Evolutionary conservation across 805 yeast genomes (phyloP).

Genomic region (Starmerella ratchasimensis): DNA sequence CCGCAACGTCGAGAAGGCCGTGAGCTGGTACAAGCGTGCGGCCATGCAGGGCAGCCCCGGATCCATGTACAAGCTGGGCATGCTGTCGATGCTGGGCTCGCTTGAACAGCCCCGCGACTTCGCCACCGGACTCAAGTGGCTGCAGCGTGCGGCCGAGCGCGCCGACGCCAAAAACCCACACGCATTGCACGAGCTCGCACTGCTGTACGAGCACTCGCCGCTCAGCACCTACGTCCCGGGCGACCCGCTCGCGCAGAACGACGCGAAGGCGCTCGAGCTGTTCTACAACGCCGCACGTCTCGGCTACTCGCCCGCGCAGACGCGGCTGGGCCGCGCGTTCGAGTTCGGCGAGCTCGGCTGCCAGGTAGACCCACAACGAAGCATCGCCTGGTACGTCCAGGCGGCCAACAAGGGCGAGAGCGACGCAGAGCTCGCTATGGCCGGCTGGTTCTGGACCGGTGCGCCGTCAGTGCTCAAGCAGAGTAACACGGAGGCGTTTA

Average conservation of each 20-base stretch:
- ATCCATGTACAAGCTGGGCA: conserved; percentile 64
- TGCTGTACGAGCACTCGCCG: conserved; percentile 36
- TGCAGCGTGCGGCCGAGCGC: conserved; percentile 34
- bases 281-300: conserved; percentile 39
- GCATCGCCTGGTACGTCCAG: conserved; percentile 61
- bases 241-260: conserved; percentile 22
- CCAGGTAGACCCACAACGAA: conserved; percentile 39
- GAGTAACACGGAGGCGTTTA: conserved; percentile 53
- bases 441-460: conserved; percentile 64
- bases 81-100: conserved; percentile 42
- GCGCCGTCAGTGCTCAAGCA: conserved; percentile 46
- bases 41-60: conserved; percentile 49
- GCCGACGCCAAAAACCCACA: conserved; percentile 38
- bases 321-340: conserved; percentile 55
- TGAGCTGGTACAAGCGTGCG: conserved; percentile 43
- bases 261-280: conserved; percentile 35
- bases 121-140: conserved; percentile 37
- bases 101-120: conserved; percentile 30
- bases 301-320: conserved; percentile 54
- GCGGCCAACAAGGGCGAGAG: conserved; percentile 54
- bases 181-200: conserved; percentile 45
- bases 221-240: conserved; percentile 33
- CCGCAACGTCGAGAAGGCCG: conserved; percentile 34
- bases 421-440: conserved; percentile 55
- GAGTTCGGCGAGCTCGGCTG: conserved; percentile 53